phyloP scores from a whole-genome alignment of 805 yeast species.

The Myxozyma monticola region DNA sequence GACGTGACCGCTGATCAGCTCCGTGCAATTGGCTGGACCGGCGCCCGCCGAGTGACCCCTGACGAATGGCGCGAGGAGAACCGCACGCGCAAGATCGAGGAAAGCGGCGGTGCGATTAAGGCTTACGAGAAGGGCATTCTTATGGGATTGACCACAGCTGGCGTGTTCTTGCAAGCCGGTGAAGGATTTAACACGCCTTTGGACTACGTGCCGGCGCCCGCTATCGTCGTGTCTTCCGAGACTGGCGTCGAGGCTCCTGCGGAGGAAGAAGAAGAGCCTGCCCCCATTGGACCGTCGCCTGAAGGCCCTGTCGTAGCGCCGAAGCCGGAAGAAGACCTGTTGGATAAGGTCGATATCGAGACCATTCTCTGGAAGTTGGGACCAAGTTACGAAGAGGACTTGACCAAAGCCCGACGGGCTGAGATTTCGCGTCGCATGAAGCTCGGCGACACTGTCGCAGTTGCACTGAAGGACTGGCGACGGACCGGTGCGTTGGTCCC shows the following conservation, averaged over 20 bases:
- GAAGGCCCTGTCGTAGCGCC: not conserved
- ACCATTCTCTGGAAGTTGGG: conserved; percentile 22
- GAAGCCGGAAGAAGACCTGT: not conserved
- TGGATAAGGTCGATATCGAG: conserved; percentile 19
- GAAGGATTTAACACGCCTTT: conserved; percentile 64
- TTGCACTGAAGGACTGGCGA: conserved; percentile 31
- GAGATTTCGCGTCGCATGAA: conserved; percentile 31
- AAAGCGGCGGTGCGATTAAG: conserved; percentile 69
- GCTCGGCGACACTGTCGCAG: conserved; percentile 30
- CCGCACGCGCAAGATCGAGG: conserved; percentile 62
- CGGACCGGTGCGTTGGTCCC: conserved; percentile 27
- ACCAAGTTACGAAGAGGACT: conserved; percentile 25
- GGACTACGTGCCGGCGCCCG: conserved; percentile 18
- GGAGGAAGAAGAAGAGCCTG: conserved; percentile 6
- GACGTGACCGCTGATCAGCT: conserved; percentile 55
- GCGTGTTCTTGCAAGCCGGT: conserved; percentile 64
- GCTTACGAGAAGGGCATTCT: conserved; percentile 77
- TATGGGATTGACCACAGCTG: conserved; percentile 55
- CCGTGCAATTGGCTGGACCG: conserved; percentile 87
- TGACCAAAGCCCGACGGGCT: conserved; percentile 25
- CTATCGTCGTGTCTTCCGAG: conserved; percentile 42
- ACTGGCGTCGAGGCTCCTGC: conserved; percentile 65
- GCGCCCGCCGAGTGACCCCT: conserved; percentile 69
- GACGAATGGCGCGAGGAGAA: conserved; percentile 70
- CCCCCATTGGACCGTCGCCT: conserved; percentile 1